Conservation (phyloP, 768 basidiomycete species). For the Hygrocybe punicea region DNA sequence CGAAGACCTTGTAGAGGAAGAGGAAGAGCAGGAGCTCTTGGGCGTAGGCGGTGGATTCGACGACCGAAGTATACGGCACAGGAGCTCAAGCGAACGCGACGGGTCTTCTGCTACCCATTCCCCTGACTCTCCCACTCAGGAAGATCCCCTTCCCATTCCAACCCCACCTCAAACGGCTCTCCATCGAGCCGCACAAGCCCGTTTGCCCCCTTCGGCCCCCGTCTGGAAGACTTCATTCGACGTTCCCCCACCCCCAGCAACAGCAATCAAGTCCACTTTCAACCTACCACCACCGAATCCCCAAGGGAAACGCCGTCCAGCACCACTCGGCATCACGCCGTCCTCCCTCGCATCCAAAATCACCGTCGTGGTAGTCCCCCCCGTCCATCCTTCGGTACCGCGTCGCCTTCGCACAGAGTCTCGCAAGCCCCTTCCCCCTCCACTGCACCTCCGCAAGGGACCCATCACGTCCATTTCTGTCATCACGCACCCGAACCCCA, state of each 20-base stretch:
- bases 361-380: conserved; percentile 44
- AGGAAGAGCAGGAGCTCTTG: conserved; percentile 71
- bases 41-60: conserved; percentile 68
- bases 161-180: conserved; percentile 4
- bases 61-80: conserved; percentile 28
- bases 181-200: conserved; percentile 17
- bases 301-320: conserved; percentile 59
- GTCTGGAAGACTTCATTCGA: conserved; percentile 58
- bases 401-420: conserved; percentile 52
- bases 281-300: conserved; percentile 31
- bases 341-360: conserved; percentile 74
- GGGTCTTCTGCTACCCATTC: conserved; percentile 42
- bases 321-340: conserved; percentile 58
- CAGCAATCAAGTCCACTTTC: conserved; percentile 54
- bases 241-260: conserved; percentile 48
- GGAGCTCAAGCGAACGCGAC: conserved; percentile 34
- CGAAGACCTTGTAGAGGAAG: conserved; percentile 78
- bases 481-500: conserved; percentile 5
- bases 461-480: conserved; percentile 12
- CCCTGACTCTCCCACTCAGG: conserved; percentile 46
- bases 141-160: conserved; percentile 29
- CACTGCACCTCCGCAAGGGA: conserved; percentile 49
- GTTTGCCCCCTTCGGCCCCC: conserved; percentile 53
- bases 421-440: conserved; percentile 52
- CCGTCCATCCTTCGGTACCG: conserved; percentile 33